phyloP scores from a whole-genome alignment of 768 basidiomycete genomes.

The Asterophora lycoperdoides region DNA sequence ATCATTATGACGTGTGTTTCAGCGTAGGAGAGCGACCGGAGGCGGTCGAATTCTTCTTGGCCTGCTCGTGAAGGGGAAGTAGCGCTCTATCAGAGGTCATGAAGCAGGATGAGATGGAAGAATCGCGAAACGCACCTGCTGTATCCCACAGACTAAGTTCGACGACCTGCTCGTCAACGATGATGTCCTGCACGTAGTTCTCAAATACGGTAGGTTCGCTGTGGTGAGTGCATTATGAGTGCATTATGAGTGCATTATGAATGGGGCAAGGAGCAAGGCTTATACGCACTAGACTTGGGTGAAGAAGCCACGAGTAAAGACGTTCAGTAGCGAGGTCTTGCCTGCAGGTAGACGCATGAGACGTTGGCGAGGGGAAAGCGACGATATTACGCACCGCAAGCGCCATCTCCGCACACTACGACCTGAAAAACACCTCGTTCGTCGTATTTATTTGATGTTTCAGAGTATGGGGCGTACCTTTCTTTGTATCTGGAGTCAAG shows the following conservation, averaged over 20 bases:
- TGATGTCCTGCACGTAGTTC: slow-evolving; percentile 90
- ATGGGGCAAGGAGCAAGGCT: slow-evolving; percentile 31
- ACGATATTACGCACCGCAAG: slow-evolving; percentile 61
- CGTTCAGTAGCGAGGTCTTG: slow-evolving; percentile 83
- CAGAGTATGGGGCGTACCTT: slow-evolving; percentile 30
- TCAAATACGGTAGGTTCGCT: slow-evolving; percentile 96
- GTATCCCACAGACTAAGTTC: slow-evolving; percentile 98
- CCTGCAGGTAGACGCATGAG: slow-evolving; percentile 36
- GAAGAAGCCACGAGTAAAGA: slow-evolving; percentile 89
- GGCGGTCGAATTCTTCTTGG: slow-evolving; percentile 92
- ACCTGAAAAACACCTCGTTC: slow-evolving; percentile 32
- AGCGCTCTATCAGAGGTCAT: slow-evolving; percentile 23
- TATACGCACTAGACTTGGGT: slow-evolving; percentile 77
- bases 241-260: too few relatives aligned
- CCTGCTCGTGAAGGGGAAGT: slow-evolving; percentile 41
- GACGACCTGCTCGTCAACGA: slow-evolving; percentile 80
- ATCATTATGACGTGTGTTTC: slow-evolving; percentile 96
- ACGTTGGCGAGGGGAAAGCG: slow-evolving; percentile 6
- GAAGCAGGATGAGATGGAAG: slow-evolving; percentile 24
- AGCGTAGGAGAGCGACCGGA: slow-evolving; percentile 92
- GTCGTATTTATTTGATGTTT: not conserved
- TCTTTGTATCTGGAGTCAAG: slow-evolving; percentile 37
- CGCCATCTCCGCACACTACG: slow-evolving; percentile 96
- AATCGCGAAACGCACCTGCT: slow-evolving; percentile 57
- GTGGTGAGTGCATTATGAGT: too few relatives aligned